Evolutionary conservation across 176 grass and related monocot genomes (phyloP).

Genomic region (Themeda triandra): DNA sequence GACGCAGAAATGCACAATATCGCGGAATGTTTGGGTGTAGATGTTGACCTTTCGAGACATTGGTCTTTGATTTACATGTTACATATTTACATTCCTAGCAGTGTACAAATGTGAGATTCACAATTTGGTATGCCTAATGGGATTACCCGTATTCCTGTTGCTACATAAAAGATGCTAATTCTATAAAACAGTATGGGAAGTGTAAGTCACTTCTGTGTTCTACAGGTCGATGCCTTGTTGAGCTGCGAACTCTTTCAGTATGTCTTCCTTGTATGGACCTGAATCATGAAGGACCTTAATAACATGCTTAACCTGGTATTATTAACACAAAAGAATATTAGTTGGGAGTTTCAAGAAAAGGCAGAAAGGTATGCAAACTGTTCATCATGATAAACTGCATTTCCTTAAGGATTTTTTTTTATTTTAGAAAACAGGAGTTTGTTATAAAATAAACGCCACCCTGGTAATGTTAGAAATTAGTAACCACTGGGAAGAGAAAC

Average conservation of each 20-base stretch:
- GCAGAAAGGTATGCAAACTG: background rate
- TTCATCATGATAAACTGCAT: background rate
- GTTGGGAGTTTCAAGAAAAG: background rate
- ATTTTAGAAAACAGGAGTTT: background rate
- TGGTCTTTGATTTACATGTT: background rate
- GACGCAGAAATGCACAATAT: background rate
- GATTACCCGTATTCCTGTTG: background rate
- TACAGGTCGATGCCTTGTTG: slow-evolving; percentile 5
- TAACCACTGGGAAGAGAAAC: background rate
- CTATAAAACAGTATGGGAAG: background rate
- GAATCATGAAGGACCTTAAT: slow-evolving; percentile 68
- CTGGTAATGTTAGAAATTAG: background rate
- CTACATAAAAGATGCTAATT: slow-evolving; percentile 5
- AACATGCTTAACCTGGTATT: slow-evolving; percentile 71
- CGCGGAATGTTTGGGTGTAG: background rate
- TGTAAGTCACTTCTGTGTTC: background rate
- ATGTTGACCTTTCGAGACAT: background rate
- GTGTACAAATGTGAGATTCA: slow-evolving; percentile 21
- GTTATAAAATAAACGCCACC: background rate
- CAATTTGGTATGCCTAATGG: background rate
- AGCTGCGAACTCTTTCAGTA: slow-evolving; percentile 48
- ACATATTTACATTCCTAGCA: slow-evolving; percentile 39
- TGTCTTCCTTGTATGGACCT: slow-evolving; percentile 90
- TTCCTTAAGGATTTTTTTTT: background rate
- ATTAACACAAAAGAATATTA: slow-evolving; percentile 14